phyloP scores from a whole-genome alignment of 2,329 filamentous ascomycete genomes.

The Blastomyces emzantsi region DNA sequence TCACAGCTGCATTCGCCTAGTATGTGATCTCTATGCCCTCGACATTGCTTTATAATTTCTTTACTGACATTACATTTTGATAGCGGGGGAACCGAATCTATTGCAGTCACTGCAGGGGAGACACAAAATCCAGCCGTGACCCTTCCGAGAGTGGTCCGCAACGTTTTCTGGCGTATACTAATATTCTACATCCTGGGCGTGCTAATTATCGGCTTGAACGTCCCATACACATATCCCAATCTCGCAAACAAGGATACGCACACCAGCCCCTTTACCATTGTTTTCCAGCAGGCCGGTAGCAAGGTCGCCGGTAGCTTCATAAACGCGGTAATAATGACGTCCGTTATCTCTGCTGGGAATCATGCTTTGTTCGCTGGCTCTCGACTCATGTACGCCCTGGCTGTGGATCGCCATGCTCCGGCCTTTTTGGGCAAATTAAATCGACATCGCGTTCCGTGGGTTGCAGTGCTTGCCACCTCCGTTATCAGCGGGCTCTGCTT shows the following conservation, averaged over 20 bases:
- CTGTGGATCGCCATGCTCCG: slow-evolving; percentile 49
- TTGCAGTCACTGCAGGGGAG: slow-evolving; percentile 58
- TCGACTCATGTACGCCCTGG: slow-evolving; percentile 49
- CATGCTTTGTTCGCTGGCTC: slow-evolving; percentile 51
- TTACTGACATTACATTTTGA: slow-evolving; percentile 13
- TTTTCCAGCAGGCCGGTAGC: slow-evolving; percentile 51
- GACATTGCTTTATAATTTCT: not conserved
- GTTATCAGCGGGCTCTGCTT: slow-evolving; percentile 52
- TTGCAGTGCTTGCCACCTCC: slow-evolving; percentile 47
- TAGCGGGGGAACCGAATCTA: slow-evolving; percentile 53
- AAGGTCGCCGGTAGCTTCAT: slow-evolving; percentile 49
- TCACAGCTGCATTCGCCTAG: slow-evolving; percentile 54
- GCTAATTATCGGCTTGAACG: slow-evolving; percentile 49
- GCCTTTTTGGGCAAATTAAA: slow-evolving; percentile 44
- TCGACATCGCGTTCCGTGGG: slow-evolving; percentile 44
- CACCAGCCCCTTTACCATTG: slow-evolving; percentile 52
- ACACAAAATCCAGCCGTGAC: slow-evolving; percentile 54
- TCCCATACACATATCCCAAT: slow-evolving; percentile 47
- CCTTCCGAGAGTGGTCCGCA: slow-evolving; percentile 54
- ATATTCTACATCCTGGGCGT: slow-evolving; percentile 47
- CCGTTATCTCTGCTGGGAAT: slow-evolving; percentile 51
- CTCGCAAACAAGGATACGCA: slow-evolving; percentile 37
- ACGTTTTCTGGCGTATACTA: slow-evolving; percentile 56
- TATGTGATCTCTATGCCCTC: slow-evolving; percentile 15
- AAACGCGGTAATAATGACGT: slow-evolving; percentile 54